Percentiles rank a stretch among this genome's conserved stretches.
Evolutionary conservation across 2,329 filamentous ascomycete species (phyloP).

Genomic region (Purpureocillium lavendulum): DNA sequence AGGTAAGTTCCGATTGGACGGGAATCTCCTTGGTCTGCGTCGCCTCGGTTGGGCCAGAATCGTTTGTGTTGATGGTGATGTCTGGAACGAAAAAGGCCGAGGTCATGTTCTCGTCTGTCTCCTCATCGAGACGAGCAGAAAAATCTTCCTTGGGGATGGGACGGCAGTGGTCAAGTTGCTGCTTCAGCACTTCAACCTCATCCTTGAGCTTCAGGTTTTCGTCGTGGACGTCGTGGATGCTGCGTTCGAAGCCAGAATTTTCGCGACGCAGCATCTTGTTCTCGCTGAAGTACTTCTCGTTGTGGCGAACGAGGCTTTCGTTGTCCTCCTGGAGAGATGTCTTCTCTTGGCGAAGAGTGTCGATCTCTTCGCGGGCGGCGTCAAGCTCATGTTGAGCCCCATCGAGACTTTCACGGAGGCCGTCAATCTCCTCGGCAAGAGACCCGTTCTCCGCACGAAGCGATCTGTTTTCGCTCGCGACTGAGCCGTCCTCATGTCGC

Average conservation of each 20-base stretch:
- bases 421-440: slow-evolving; percentile 33
- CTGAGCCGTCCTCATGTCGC: slow-evolving; percentile 32
- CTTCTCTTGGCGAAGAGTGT: slow-evolving; percentile 34
- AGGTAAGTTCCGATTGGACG: slow-evolving; percentile 20
- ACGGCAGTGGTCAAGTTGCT: slow-evolving; percentile 34
- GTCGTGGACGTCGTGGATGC: slow-evolving; percentile 34
- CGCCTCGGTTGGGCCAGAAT: slow-evolving; percentile 19
- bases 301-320: slow-evolving; percentile 42
- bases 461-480: slow-evolving; percentile 35
- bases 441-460: slow-evolving; percentile 31
- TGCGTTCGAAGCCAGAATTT: slow-evolving; percentile 39
- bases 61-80: slow-evolving; percentile 42
- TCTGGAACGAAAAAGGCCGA: slow-evolving; percentile 52
- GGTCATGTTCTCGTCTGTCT: slow-evolving; percentile 46
- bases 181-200: slow-evolving; percentile 36
- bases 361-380: slow-evolving; percentile 29
- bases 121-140: slow-evolving; percentile 23
- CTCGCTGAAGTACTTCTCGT: slow-evolving; percentile 46
- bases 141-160: slow-evolving; percentile 27
- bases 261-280: slow-evolving; percentile 40
- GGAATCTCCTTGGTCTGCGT: slow-evolving; percentile 22
- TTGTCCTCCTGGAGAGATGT: slow-evolving; percentile 40
- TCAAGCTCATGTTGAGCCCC: slow-evolving; percentile 32
- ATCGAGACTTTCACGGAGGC: slow-evolving; percentile 32
- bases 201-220: slow-evolving; percentile 38